These are phyloP conservation scores for Metarhizium sp. DNA, from an alignment of 2,329 filamentous ascomycete species.

Conservation along the genomic window DNA sequence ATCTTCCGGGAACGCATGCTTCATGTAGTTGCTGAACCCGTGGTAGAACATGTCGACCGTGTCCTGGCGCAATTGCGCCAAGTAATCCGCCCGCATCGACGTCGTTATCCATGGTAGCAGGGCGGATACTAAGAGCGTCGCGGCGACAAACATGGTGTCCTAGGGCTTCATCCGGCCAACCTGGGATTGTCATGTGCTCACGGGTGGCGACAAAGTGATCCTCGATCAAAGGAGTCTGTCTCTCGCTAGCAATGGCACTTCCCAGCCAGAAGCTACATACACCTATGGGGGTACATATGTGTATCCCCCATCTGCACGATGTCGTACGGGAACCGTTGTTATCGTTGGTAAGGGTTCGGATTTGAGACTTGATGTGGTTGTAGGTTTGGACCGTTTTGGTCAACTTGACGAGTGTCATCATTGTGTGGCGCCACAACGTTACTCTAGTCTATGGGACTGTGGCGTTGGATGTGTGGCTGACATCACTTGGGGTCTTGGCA, in stretches of 20 bases:
- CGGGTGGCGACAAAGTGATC: not conserved
- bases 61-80: constrained; percentile 47
- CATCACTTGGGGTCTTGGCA: too few relatives aligned
- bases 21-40: constrained; percentile 92
- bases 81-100: constrained; percentile 46
- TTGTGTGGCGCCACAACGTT: too few relatives aligned
- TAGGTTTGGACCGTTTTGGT: too few relatives aligned
- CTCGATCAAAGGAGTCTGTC: not conserved
- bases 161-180: constrained; percentile 1
- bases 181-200: not conserved
- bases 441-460: too few relatives aligned
- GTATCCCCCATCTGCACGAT: not conserved
- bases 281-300: not conserved
- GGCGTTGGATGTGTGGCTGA: too few relatives aligned
- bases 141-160: constrained; percentile 19
- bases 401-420: too few relatives aligned
- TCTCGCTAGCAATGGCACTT: constrained; percentile 1
- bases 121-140: constrained; percentile 16
- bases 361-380: too few relatives aligned
- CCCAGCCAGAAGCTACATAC: not conserved
- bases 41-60: constrained; percentile 87
- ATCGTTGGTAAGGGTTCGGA: not conserved
- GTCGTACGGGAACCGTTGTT: constrained; percentile 1
- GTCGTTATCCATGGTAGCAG: constrained; percentile 31
- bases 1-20: constrained; percentile 89